Percentiles rank a stretch among this genome's conserved stretches.
Evolutionary conservation across 805 yeast species (phyloP).

Genomic region (Pichia phayaonensis): DNA sequence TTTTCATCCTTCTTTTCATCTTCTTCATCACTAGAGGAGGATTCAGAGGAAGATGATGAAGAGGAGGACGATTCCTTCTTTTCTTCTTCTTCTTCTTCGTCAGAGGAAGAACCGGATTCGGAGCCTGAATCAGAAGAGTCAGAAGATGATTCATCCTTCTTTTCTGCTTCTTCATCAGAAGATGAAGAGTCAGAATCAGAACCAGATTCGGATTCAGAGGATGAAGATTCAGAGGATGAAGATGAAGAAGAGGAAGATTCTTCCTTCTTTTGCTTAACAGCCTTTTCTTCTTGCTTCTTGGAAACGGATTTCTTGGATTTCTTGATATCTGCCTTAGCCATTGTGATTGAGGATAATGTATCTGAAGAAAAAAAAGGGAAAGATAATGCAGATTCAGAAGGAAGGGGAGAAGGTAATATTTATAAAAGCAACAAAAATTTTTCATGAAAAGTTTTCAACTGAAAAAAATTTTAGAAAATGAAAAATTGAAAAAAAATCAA

Average conservation of each 20-base stretch:
- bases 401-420: neutral
- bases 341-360: constrained; percentile 7
- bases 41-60: too few species aligned
- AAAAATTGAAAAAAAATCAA: too few species aligned
- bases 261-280: constrained; percentile 21
- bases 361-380: neutral
- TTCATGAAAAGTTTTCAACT: neutral
- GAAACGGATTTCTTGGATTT: constrained; percentile 21
- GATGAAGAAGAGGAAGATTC: constrained; percentile 20
- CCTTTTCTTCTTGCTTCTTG: constrained; percentile 18
- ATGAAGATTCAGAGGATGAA: constrained; percentile 18
- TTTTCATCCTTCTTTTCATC: constrained; percentile 1
- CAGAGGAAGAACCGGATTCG: constrained; percentile 12
- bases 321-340: constrained; percentile 26
- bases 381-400: neutral
- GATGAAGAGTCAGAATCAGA: constrained; percentile 20
- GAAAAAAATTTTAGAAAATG: too few species aligned
- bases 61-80: constrained; percentile 20
- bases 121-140: constrained; percentile 14
- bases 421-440: neutral
- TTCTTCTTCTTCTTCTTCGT: constrained; percentile 23
- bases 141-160: constrained; percentile 16
- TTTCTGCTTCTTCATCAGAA: constrained; percentile 9
- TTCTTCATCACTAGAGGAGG: constrained; percentile 15
- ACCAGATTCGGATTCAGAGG: constrained; percentile 24